Percentiles rank a stretch among this genome's conserved stretches.
Conservation (phyloP, 768 basidiomycete genomes). For the Kwoniella bestiolae region DNA sequence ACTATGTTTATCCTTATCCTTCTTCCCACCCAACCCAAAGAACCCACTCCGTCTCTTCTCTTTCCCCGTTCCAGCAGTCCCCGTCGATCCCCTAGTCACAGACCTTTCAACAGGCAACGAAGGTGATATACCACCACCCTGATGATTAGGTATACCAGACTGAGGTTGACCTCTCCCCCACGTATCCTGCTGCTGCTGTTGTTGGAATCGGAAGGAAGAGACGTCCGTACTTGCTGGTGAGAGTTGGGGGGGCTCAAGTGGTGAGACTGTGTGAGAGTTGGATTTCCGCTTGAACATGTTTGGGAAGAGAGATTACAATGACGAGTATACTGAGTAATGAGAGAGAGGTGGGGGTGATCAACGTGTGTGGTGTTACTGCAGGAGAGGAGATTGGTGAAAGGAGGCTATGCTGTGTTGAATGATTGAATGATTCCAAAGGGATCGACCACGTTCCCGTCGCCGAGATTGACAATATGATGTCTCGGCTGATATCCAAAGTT, state of each 20-base stretch:
- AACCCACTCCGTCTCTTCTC: conserved; percentile 49
- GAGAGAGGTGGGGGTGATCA: not conserved
- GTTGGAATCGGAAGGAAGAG: not conserved
- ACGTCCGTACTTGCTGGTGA: conserved; percentile 21
- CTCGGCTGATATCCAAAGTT: no score
- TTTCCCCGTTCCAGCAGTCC: conserved; percentile 17
- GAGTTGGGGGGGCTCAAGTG: conserved; percentile 29
- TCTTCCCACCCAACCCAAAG: conserved; percentile 45
- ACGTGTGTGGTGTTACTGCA: not conserved
- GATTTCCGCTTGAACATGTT: conserved; percentile 44
- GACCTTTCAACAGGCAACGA: conserved; percentile 6
- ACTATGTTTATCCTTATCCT: conserved; percentile 35
- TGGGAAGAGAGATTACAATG: not conserved
- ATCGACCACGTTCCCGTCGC: not conserved
- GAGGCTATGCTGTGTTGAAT: not conserved
- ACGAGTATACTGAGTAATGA: not conserved
- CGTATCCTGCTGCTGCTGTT: conserved; percentile 17
- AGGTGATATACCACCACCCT: not conserved
- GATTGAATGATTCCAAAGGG: not conserved
- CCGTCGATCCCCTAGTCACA: not conserved
- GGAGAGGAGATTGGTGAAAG: not conserved
- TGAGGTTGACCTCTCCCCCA: conserved; percentile 7
- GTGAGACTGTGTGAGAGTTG: conserved; percentile 27
- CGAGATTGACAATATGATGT: not conserved
- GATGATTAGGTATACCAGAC: not conserved